Evolutionary conservation across 108 stramenopile species (phyloP).

Genomic region (Discostella stelligeroides): DNA sequence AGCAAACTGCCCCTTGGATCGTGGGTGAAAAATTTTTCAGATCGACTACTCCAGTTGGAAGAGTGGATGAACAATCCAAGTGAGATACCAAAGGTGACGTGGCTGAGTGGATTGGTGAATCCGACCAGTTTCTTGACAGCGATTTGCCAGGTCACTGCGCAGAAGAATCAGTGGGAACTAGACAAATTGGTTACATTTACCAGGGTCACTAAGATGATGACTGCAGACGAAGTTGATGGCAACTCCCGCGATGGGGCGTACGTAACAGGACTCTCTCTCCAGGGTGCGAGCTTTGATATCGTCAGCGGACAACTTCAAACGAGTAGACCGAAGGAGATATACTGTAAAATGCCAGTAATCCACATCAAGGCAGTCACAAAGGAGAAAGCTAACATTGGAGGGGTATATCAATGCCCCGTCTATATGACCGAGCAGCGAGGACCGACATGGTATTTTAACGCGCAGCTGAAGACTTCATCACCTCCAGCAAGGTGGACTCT

Average conservation of each 20-base stretch:
- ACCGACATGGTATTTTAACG: constrained; percentile 82
- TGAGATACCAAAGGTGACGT: constrained; percentile 90
- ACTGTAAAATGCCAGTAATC: constrained; percentile 83
- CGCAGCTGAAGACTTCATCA: constrained; percentile 84
- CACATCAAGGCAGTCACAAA: constrained; percentile 79
- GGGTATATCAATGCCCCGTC: constrained; percentile 77
- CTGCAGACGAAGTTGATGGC: constrained; percentile 72
- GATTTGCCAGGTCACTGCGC: constrained; percentile 89
- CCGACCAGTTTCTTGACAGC: constrained; percentile 92
- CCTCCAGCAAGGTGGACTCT: constrained; percentile 80
- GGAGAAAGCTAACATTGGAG: constrained; percentile 81
- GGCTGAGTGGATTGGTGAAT: constrained; percentile 83
- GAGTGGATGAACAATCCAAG: constrained; percentile 87
- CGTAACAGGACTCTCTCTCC: constrained; percentile 74
- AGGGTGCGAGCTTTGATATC: constrained; percentile 89
- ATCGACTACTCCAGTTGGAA: constrained; percentile 76
- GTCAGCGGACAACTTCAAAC: constrained; percentile 59
- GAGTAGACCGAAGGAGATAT: constrained; percentile 91
- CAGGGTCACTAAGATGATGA: constrained; percentile 82
- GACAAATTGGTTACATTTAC: constrained; percentile 89
- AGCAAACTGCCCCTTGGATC: constrained; percentile 61
- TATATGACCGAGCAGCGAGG: constrained; percentile 87
- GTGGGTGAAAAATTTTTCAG: constrained; percentile 76
- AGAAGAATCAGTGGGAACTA: constrained; percentile 82
- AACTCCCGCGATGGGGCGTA: constrained; percentile 84